A percentile compares a stretch with the other conserved stretches of the same genome.
Conservation (phyloP, 1,139 yeast species). For the Meyerozyma carpophila region DNA sequence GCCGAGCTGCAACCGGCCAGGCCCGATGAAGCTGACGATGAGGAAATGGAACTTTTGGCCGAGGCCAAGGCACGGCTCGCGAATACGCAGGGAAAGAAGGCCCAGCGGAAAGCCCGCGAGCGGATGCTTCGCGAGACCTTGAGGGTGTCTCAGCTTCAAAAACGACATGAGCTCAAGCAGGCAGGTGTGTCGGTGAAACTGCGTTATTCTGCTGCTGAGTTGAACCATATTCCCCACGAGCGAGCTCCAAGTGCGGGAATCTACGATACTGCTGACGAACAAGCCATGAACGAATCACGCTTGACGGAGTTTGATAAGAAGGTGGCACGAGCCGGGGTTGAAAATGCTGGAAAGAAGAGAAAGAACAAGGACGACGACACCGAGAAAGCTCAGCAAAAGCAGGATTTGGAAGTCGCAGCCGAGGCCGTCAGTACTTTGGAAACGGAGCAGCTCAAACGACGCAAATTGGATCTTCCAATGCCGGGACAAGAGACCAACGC, state of each 20-base stretch:
- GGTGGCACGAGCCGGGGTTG: conserved; percentile 47
- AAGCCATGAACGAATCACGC: conserved; percentile 30
- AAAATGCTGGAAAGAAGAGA: conserved; percentile 22
- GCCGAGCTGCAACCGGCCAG: conserved; percentile 82
- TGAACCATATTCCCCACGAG: conserved; percentile 68
- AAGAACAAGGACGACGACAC: conserved; percentile 15
- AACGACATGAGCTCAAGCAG: conserved; percentile 77
- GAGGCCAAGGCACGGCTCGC: conserved; percentile 92
- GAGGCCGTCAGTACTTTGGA: conserved; percentile 26
- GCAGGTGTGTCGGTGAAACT: conserved; percentile 52
- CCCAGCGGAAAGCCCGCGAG: conserved; percentile 85
- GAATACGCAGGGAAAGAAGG: conserved; percentile 92
- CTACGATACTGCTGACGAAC: conserved; percentile 64
- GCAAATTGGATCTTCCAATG: conserved; percentile 51
- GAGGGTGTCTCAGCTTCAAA: conserved; percentile 71
- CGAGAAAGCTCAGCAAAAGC: conserved; percentile 11
- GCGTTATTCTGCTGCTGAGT: neutral
- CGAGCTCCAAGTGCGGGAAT: conserved; percentile 65
- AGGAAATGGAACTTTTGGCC: conserved; percentile 85
- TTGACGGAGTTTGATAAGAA: conserved; percentile 38
- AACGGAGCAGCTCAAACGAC: conserved; percentile 40
- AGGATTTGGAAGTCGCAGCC: conserved; percentile 30
- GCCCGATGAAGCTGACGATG: conserved; percentile 81
- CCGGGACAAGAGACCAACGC: conserved; percentile 22
- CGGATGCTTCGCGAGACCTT: conserved; percentile 68